Base-by-base conservation (phyloP, 2,329 filamentous ascomycete species). In the Alternaria triticimaculans region DNA sequence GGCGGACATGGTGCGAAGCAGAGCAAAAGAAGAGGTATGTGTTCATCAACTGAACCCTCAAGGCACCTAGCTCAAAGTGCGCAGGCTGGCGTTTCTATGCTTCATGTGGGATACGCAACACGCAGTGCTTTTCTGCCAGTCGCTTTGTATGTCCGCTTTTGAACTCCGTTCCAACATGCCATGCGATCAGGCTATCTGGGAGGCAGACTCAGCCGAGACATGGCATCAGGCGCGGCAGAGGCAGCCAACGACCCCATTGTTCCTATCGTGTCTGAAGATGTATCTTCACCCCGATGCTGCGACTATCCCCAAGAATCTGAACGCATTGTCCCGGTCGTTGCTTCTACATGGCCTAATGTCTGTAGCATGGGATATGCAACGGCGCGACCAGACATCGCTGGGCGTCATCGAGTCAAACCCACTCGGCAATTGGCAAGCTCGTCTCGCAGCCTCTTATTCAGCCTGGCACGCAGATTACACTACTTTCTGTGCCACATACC, bases 51-150 rank as follows among this genome's bases (percentile, higher is more conserved):
- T 48, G 26, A 56, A 56, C 26, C 43, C 26, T 33, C 28, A 56
- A 9, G 41, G 25, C 25, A 30, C 28, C 3, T 18, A 28, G 26
- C 41, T 46, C 14, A 53, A 20, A 49, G 11, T 37, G 33, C 28
- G 28, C 23, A 84, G 83, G 56, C 77, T 88, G 0, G 86, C 87
- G 0, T 82, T 89, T 43, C 80, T 88, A 6, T 90, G 87, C 70
- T 90, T 90, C 72, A 86, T 90, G 81, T 90, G 88, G 88, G 88
- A 90, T 67, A 88, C 87, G 0, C 87, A 90, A 58, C 87, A 90
- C 63, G 87, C 88, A 0, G 87, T 89, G 0, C 80, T 90, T 0
- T 90, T 90, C 73, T 89, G 87, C n/a, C 88, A 90, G 70, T 88
- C 86, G 5, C 82, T 90, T 0, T 90, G 88, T 76, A 90, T 90